These are phyloP conservation scores for Yarrowia keelungensis DNA, from an alignment of 805 yeast species.

Conservation along the genomic window DNA sequence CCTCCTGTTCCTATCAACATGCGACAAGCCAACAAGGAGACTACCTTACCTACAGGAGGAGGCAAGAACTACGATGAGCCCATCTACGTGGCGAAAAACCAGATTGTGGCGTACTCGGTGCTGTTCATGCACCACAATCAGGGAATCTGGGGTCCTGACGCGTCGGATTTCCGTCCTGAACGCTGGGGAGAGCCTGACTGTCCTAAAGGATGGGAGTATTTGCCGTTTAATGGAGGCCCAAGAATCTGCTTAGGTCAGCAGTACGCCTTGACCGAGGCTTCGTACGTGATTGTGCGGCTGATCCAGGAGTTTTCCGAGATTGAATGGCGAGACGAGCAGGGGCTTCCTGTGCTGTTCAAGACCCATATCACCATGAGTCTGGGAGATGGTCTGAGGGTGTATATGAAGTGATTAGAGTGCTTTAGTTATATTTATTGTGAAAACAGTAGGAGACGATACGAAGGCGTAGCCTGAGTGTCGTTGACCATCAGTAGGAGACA, in stretches of 20 bases:
- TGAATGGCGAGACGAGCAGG: constrained; percentile 26
- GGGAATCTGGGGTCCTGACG: constrained; percentile 56
- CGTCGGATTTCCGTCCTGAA: constrained; percentile 56
- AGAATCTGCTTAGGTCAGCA: constrained; percentile 64
- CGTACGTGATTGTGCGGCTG: constrained; percentile 54
- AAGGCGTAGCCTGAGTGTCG: too few species aligned
- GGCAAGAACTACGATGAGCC: constrained; percentile 54
- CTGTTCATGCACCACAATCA: constrained; percentile 55
- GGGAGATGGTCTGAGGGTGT: constrained; percentile 18
- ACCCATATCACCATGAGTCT: constrained; percentile 29
- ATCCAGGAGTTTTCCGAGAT: constrained; percentile 44
- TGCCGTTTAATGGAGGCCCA: constrained; percentile 64
- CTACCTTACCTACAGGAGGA: constrained; percentile 62
- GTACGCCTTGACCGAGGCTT: constrained; percentile 61
- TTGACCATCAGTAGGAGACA: too few species aligned
- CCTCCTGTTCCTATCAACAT: constrained; percentile 62
- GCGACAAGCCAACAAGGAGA: constrained; percentile 56
- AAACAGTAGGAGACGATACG: too few species aligned
- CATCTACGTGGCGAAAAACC: constrained; percentile 56
- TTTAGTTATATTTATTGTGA: too few species aligned
- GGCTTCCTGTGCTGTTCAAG: constrained; percentile 12
- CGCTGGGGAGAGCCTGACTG: constrained; percentile 52
- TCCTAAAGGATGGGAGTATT: constrained; percentile 53
- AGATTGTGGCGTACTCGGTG: constrained; percentile 52
- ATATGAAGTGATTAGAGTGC: background rate